These are phyloP conservation scores for Boletus speciosus DNA, from an alignment of 768 basidiomycete species.

Conservation along the genomic window DNA sequence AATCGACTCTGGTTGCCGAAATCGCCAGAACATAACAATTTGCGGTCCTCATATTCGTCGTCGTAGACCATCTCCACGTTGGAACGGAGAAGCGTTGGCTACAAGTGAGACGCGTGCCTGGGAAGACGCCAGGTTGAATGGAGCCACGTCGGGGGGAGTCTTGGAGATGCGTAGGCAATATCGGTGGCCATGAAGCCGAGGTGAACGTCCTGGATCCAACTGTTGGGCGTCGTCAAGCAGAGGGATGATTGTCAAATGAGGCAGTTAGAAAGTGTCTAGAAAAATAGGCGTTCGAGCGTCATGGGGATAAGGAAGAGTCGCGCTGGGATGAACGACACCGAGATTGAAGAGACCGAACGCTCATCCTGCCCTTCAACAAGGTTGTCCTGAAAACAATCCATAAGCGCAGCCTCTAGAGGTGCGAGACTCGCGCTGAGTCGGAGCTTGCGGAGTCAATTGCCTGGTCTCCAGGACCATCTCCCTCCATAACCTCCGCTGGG, in stretches of 20 bases:
- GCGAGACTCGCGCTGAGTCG: no score
- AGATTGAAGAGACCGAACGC: no score
- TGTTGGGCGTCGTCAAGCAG: conserved; percentile 69
- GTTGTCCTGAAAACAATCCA: no score
- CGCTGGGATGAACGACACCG: no score
- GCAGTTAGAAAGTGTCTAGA: no score
- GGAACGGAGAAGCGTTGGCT: conserved; percentile 75
- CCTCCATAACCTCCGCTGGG: no score
- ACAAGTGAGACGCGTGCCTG: conserved; percentile 81
- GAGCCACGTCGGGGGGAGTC: conserved; percentile 46
- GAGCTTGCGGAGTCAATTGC: no score
- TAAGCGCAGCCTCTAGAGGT: no score
- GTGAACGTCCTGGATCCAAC: conserved; percentile 40
- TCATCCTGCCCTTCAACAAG: no score
- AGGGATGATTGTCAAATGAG: conserved; percentile 48
- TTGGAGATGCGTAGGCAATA: conserved; percentile 66
- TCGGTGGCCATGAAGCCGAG: conserved; percentile 21
- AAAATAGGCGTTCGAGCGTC: no score
- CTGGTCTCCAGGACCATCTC: no score
- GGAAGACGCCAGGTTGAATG: conserved; percentile 48
- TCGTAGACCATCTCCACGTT: conserved; percentile 68
- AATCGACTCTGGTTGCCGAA: conserved; percentile 76
- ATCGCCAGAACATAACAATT: conserved; percentile 71
- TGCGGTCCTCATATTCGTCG: conserved; percentile 72
- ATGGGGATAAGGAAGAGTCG: no score